Percentiles rank a stretch among this genome's conserved stretches.
These are phyloP conservation scores for Arabidopsis suecica DNA, from an alignment of 345 rosid species.

Conservation along the genomic window DNA sequence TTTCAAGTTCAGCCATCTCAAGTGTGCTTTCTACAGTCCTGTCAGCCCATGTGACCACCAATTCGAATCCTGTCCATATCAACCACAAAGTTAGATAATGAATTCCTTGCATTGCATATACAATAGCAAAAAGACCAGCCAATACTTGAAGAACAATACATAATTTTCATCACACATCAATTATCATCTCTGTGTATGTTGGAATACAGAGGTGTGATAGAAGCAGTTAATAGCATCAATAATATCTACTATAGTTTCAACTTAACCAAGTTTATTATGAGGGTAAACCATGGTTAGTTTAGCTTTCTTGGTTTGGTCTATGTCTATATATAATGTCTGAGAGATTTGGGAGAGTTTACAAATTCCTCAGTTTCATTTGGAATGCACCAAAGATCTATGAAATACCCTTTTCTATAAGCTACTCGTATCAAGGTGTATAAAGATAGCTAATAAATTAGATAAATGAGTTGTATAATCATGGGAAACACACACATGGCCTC, in stretches of 20 bases:
- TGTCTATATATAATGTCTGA: no score
- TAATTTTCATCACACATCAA: slow-evolving; percentile 11
- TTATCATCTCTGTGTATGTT: slow-evolving; percentile 6
- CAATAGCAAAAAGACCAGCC: slow-evolving; percentile 30
- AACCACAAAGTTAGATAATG: slow-evolving; percentile 26
- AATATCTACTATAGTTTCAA: no score
- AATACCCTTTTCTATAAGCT: no score
- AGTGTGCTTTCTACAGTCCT: slow-evolving; percentile 75
- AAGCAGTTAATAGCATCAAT: no score
- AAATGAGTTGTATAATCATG: slow-evolving; percentile 15
- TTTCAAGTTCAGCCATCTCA: slow-evolving; percentile 98
- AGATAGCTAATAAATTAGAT: slow-evolving; percentile 18
- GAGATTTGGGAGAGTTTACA: no score
- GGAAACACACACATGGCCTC: slow-evolving; percentile 1
- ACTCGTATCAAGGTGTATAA: neutral
- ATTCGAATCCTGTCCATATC: slow-evolving; percentile 67
- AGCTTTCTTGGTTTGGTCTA: no score
- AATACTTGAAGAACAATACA: slow-evolving; percentile 13
- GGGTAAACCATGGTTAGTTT: no score
- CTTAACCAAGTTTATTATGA: no score
- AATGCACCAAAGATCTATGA: no score
- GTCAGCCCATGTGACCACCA: slow-evolving; percentile 76
- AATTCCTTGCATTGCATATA: slow-evolving; percentile 30
- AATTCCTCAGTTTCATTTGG: no score
- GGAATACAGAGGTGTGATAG: slow-evolving; percentile 1